phyloP scores from a whole-genome alignment of 441 rosid genomes.

The Rhodomyrtus psidioides region DNA sequence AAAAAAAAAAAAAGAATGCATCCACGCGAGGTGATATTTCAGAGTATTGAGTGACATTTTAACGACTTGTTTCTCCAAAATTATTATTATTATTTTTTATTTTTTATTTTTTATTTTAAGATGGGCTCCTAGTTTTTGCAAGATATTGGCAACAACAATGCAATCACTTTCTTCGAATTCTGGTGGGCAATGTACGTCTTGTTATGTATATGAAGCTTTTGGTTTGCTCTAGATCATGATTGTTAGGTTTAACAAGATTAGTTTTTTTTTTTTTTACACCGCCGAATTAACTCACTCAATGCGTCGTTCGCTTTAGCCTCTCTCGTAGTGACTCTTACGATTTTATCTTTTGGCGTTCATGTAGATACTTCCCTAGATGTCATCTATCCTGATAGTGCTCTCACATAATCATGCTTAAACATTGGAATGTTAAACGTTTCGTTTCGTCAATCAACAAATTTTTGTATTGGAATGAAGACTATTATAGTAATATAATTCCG shows the following conservation, averaged over 20 bases:
- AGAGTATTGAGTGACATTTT: too few relatives aligned
- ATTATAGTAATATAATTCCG: neutral
- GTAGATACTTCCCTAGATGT: neutral
- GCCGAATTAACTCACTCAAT: neutral
- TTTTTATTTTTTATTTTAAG: too few relatives aligned
- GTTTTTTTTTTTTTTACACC: too few relatives aligned
- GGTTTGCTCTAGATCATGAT: neutral
- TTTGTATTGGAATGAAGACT: neutral
- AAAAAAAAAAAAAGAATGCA: neutral
- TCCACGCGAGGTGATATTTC: neutral
- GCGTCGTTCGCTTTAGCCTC: rapidly evolving
- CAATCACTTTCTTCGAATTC: neutral
- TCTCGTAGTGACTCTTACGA: rapidly evolving
- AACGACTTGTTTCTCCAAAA: too few relatives aligned
- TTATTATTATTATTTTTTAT: too few relatives aligned
- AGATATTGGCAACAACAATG: neutral
- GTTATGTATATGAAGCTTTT: neutral
- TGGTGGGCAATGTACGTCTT: neutral
- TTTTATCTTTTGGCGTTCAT: neutral
- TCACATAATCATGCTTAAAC: neutral
- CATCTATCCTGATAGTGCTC: neutral
- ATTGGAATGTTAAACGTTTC: neutral
- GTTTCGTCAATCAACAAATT: neutral
- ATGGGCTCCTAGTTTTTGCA: neutral
- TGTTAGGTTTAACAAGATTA: neutral